Evolutionary conservation across 1,284 basidiomycete genomes (phyloP).

Genomic region (Tremellales sp.): DNA sequence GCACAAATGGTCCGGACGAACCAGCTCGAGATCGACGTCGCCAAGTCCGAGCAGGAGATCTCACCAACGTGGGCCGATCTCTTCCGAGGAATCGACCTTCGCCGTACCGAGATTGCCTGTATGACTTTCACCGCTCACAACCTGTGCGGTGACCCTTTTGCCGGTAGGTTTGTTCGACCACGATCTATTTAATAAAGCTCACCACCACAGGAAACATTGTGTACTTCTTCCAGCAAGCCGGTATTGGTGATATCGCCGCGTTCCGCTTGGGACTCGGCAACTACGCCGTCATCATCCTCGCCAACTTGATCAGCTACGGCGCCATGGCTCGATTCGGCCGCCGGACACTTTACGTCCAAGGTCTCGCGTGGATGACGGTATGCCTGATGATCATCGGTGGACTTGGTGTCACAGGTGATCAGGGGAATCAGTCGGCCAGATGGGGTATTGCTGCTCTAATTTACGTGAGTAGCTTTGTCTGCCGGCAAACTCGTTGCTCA

Average conservation of each 20-base stretch:
- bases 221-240: conserved; percentile 35
- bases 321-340: conserved; percentile 43
- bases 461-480: background rate
- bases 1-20: conserved; percentile 34
- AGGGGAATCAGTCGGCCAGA: background rate
- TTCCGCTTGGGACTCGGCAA: conserved; percentile 40
- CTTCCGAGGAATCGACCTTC: conserved; percentile 41
- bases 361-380: conserved; percentile 41
- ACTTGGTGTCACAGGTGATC: conserved; percentile 16
- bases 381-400: conserved; percentile 49
- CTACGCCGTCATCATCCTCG: conserved; percentile 17
- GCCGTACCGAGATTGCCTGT: conserved; percentile 30
- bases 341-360: conserved; percentile 48
- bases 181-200: conserved; percentile 21
- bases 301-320: conserved; percentile 23
- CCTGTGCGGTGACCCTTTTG: background rate
- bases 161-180: conserved; percentile 15
- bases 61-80: conserved; percentile 40
- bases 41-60: conserved; percentile 23
- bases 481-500: background rate
- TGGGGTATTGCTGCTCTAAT: background rate
- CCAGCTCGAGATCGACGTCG: conserved; percentile 19
- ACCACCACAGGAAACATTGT: conserved; percentile 12
- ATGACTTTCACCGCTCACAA: background rate
- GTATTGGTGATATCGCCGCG: conserved; percentile 35